Percentiles rank a stretch among this genome's conserved stretches.
Evolutionary conservation across 108 stramenopile species (phyloP).

Genomic region (Cyclotella kingstonii): DNA sequence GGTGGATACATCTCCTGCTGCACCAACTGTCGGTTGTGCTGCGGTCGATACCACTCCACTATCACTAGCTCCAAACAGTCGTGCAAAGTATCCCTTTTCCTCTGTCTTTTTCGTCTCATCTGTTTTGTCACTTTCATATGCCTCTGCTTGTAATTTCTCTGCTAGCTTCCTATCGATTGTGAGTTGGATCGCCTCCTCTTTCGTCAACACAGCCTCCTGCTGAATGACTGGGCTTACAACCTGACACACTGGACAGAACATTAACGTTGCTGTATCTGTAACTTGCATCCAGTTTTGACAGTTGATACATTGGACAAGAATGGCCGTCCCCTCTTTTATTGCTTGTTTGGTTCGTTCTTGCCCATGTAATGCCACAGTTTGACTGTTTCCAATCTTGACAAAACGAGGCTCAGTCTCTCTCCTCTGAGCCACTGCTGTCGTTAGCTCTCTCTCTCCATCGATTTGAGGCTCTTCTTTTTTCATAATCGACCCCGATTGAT

Average conservation of each 20-base stretch:
- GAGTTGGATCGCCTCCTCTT: slow-evolving; percentile 68
- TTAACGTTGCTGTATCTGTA: slow-evolving; percentile 61
- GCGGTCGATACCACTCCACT: too few species aligned
- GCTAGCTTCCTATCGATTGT: slow-evolving; percentile 75
- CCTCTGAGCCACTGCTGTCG: slow-evolving; percentile 3
- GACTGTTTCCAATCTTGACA: slow-evolving; percentile 50
- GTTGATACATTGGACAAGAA: slow-evolving; percentile 68
- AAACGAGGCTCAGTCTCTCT: slow-evolving; percentile 24
- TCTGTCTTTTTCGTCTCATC: neutral
- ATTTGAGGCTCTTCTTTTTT: neutral
- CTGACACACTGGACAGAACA: slow-evolving; percentile 80
- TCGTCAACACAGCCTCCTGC: slow-evolving; percentile 47
- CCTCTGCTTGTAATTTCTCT: slow-evolving; percentile 74
- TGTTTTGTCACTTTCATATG: slow-evolving; percentile 43
- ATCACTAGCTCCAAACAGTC: slow-evolving; percentile 24
- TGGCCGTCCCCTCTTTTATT: slow-evolving; percentile 67
- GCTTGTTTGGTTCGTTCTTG: slow-evolving; percentile 66
- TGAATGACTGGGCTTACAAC: slow-evolving; percentile 61
- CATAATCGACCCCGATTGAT: slow-evolving; percentile 15
- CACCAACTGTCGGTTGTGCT: slow-evolving; percentile 1
- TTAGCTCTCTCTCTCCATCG: slow-evolving; percentile 1
- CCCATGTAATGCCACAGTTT: slow-evolving; percentile 62
- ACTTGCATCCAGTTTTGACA: slow-evolving; percentile 88
- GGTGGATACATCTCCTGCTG: slow-evolving; percentile 15
- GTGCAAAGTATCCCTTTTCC: slow-evolving; percentile 40